Evolutionary conservation across 2,329 filamentous ascomycete genomes (phyloP).

Genomic region (Parafenestella ontariensis): DNA sequence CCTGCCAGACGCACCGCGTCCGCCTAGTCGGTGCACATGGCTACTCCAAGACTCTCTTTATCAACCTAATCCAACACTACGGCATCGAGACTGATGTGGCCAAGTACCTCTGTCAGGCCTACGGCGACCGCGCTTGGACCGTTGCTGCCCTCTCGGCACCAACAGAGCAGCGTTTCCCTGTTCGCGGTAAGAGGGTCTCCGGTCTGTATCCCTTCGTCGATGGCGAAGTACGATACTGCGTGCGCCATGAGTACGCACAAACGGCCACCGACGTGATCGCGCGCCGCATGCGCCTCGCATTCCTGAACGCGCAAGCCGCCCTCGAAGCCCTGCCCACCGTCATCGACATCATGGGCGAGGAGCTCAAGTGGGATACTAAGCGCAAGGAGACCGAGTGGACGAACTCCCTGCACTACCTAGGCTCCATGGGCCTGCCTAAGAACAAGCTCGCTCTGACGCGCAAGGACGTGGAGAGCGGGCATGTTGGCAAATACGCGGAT

Average conservation of each 20-base stretch:
- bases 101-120: conserved; percentile 84
- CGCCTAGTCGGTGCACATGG: conserved; percentile 84
- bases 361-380: conserved; percentile 77
- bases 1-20: conserved; percentile 83
- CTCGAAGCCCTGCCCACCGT: conserved; percentile 83
- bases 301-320: conserved; percentile 89
- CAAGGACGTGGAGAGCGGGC: conserved; percentile 65
- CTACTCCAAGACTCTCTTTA: conserved; percentile 89
- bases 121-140: conserved; percentile 91
- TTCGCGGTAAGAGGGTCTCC: conserved; percentile 80
- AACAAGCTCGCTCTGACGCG: conserved; percentile 62
- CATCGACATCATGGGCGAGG: conserved; percentile 87
- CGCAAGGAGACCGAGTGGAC: conserved; percentile 83
- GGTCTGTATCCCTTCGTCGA: conserved; percentile 88
- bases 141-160: conserved; percentile 81
- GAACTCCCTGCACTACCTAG: conserved; percentile 67
- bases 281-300: conserved; percentile 82
- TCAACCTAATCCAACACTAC: conserved; percentile 93
- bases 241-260: conserved; percentile 89
- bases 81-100: conserved; percentile 91
- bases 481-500: conserved; percentile 52
- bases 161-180: conserved; percentile 81
- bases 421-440: conserved; percentile 68
- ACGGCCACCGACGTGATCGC: conserved; percentile 89
- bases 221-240: conserved; percentile 87